Evolutionary conservation across 345 rosid species (phyloP).

Genomic region (Salix udensis): DNA sequence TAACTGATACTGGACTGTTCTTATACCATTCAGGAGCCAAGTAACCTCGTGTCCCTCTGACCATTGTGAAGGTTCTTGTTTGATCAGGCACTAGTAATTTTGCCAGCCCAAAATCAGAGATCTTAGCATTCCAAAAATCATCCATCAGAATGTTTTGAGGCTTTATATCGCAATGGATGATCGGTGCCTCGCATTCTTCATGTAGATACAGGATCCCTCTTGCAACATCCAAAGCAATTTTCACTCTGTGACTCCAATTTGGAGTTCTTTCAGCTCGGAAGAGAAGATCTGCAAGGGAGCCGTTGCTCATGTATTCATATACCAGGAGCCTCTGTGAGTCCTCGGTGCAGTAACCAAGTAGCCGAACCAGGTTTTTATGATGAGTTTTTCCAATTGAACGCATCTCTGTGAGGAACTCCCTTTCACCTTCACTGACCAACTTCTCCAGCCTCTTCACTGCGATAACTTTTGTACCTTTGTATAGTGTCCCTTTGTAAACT

Average conservation of each 20-base stretch:
- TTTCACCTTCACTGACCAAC: constrained; percentile 16
- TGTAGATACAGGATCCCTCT: constrained; percentile 24
- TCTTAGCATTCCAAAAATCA: constrained; percentile 12
- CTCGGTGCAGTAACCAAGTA: constrained; percentile 9
- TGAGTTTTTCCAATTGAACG: constrained; percentile 12
- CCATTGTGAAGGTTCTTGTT: constrained; percentile 15
- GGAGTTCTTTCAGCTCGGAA: constrained; percentile 4
- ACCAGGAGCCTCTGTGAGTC: constrained; percentile 8
- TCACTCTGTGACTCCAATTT: constrained; percentile 21
- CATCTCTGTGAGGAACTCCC: constrained; percentile 21
- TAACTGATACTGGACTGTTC: constrained; percentile 17
- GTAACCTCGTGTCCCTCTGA: constrained; percentile 38
- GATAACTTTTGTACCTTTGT: neutral
- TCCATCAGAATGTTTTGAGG: constrained; percentile 28
- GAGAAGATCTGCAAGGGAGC: constrained; percentile 24
- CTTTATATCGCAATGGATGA: constrained; percentile 25
- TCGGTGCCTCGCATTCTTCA: constrained; percentile 19
- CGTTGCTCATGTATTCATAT: constrained; percentile 21
- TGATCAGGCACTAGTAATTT: constrained; percentile 26
- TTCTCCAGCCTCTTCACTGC: constrained; percentile 31
- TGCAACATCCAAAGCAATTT: constrained; percentile 11
- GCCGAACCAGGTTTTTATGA: constrained; percentile 9
- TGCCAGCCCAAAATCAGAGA: constrained; percentile 30
- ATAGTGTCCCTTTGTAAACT: constrained; percentile 23
- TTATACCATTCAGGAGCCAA: constrained; percentile 22